These are phyloP conservation scores for Multifurca ochricompacta DNA, from an alignment of 768 basidiomycete genomes.

Conservation along the genomic window DNA sequence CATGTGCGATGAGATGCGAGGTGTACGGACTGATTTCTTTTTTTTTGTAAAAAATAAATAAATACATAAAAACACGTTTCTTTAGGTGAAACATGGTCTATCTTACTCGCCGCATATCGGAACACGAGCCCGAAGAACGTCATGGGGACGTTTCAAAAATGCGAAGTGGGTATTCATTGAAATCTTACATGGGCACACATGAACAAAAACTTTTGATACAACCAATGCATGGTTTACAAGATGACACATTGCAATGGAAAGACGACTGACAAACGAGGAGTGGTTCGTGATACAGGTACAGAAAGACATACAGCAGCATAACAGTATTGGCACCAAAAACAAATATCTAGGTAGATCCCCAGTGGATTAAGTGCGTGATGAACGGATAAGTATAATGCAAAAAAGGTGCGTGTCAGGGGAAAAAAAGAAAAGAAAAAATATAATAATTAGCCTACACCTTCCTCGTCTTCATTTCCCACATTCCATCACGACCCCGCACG, in stretches of 20 bases:
- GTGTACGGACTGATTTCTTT: no score
- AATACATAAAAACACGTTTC: no score
- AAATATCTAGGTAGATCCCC: conserved; percentile 13
- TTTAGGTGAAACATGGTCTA: no score
- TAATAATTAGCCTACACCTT: conserved; percentile 14
- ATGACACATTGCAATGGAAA: not conserved
- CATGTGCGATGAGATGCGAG: no score
- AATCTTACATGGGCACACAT: no score
- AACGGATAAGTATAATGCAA: conserved; percentile 17
- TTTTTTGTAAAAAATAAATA: no score
- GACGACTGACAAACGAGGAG: not conserved
- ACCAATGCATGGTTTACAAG: not conserved
- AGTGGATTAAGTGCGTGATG: not conserved
- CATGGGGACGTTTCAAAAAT: no score
- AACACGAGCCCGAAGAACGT: no score
- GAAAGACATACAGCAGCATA: conserved; percentile 10
- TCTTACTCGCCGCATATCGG: no score
- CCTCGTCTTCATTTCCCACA: conserved; percentile 58
- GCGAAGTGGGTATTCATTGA: no score
- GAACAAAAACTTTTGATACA: not conserved
- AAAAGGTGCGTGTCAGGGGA: not conserved
- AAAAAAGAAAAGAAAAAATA: not conserved
- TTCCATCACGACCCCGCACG: conserved; percentile 43
- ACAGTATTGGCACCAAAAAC: not conserved
- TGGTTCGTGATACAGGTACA: conserved; percentile 5